Percentiles rank a stretch among this genome's conserved stretches.
These are phyloP conservation scores for Pseudonitzschia multiseries DNA, from an alignment of 108 stramenopile species.

Conservation along the genomic window DNA sequence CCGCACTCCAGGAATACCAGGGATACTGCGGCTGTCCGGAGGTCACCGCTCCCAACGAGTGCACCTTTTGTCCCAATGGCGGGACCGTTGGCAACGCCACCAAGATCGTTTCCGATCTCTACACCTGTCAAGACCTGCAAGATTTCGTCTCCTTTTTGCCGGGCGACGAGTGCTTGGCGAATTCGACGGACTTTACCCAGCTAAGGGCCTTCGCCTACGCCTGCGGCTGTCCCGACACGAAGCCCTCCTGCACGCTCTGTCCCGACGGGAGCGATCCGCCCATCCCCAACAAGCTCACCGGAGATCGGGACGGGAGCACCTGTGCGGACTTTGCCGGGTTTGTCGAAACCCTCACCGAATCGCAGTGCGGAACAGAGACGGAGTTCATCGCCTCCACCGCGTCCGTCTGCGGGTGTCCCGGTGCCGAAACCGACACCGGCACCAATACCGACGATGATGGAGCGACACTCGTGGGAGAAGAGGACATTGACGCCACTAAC, in stretches of 20 bases:
- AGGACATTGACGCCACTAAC: too few relatives aligned
- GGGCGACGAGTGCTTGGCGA: conserved; percentile 9
- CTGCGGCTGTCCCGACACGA: conserved; percentile 26
- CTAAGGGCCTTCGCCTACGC: conserved; percentile 31
- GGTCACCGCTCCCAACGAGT: neutral
- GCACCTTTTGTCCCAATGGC: conserved; percentile 36
- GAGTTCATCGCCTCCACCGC: neutral
- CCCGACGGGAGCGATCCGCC: conserved; percentile 14
- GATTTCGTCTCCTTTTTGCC: conserved; percentile 20
- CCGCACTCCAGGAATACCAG: conserved; percentile 17
- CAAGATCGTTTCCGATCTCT: conserved; percentile 11
- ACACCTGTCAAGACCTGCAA: conserved; percentile 22
- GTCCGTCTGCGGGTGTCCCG: conserved; percentile 14
- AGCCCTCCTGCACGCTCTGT: conserved; percentile 29
- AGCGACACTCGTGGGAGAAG: too few relatives aligned
- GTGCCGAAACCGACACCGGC: neutral
- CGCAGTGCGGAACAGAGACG: neutral
- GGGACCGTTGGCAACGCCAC: conserved; percentile 7
- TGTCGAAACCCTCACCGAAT: conserved; percentile 8
- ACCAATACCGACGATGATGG: conserved; percentile 4
- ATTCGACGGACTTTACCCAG: conserved; percentile 1
- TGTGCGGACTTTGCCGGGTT: conserved; percentile 15
- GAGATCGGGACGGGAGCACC: neutral
- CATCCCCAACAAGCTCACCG: neutral
- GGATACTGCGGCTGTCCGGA: conserved; percentile 33